phyloP scores from a whole-genome alignment of 106 monocot genomes.

The Phalaenopsis aphrodite region DNA sequence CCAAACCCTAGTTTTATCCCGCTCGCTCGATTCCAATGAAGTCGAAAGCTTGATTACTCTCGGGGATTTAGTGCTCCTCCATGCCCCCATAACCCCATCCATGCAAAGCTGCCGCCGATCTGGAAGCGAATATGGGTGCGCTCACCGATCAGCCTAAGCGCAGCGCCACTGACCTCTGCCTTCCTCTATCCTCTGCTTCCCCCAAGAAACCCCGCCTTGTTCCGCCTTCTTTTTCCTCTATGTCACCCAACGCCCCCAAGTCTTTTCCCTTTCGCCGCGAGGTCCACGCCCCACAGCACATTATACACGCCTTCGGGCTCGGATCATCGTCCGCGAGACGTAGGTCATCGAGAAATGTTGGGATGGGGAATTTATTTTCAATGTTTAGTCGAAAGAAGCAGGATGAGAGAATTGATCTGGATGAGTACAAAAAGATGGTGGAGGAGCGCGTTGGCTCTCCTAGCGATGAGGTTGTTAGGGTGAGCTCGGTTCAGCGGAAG shows the following conservation, averaged over 20 bases:
- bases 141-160: constrained; percentile 86
- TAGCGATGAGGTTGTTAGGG: not conserved
- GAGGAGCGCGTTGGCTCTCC: constrained; percentile 1
- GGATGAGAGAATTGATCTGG: constrained; percentile 20
- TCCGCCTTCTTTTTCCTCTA: constrained; percentile 17
- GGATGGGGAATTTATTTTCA: constrained; percentile 22
- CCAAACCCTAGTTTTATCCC: not conserved
- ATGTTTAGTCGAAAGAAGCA: constrained; percentile 5
- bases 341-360: not conserved
- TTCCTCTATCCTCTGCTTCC: not conserved
- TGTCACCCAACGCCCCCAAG: constrained; percentile 9
- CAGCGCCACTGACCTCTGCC: constrained; percentile 33
- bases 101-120: not conserved
- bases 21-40: not conserved
- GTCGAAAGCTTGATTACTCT: not conserved
- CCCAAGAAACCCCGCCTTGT: constrained; percentile 1
- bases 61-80: not conserved
- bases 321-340: constrained; percentile 16
- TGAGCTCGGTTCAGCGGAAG: not conserved
- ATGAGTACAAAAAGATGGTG: constrained; percentile 58
- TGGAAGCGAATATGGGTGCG: constrained; percentile 55
- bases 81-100: not conserved
- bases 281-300: constrained; percentile 74
- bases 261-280: constrained; percentile 33
- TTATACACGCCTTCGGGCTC: constrained; percentile 51